phyloP scores from a whole-genome alignment of 2,329 filamentous ascomycete species.

The Metarhizium anisopliae region DNA sequence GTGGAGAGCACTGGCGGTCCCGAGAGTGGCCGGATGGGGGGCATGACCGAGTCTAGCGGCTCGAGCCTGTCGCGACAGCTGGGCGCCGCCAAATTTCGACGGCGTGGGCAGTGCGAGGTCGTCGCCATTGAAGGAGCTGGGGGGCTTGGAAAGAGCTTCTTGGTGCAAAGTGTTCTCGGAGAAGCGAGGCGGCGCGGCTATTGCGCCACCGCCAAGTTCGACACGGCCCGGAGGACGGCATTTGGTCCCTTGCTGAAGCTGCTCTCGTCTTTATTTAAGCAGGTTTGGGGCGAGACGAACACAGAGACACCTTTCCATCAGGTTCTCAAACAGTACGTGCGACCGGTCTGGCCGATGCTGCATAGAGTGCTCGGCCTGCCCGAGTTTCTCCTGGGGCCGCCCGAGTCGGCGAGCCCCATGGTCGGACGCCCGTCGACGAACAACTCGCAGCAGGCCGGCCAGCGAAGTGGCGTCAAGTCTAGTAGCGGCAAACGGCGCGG shows the following conservation, averaged over 20 bases:
- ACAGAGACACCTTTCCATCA: conserved; percentile 57
- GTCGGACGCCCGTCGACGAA: conserved; percentile 1
- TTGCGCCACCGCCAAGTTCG: conserved; percentile 58
- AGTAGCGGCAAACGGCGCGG: conserved; percentile 31
- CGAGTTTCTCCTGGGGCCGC: conserved; percentile 57
- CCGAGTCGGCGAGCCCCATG: conserved; percentile 22
- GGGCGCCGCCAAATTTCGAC: conserved; percentile 48
- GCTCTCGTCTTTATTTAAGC: conserved; percentile 57
- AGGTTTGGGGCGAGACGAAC: conserved; percentile 58
- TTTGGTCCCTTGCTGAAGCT: conserved; percentile 56
- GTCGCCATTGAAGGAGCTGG: conserved; percentile 52
- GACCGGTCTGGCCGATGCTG: conserved; percentile 55
- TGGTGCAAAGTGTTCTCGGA: conserved; percentile 53
- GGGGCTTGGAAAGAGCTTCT: conserved; percentile 56
- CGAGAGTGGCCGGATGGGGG: conserved; percentile 32
- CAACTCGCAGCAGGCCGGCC: not conserved
- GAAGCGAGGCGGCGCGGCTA: conserved; percentile 55
- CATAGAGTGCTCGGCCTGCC: conserved; percentile 53
- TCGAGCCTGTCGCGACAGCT: conserved; percentile 45
- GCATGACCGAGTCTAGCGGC: conserved; percentile 35
- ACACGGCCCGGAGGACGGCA: conserved; percentile 49
- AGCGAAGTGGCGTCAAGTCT: conserved; percentile 22
- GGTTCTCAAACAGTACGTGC: conserved; percentile 51
- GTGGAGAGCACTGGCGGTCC: conserved; percentile 31
- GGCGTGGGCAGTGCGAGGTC: conserved; percentile 55